A percentile compares a stretch with the other conserved stretches of the same genome.
Conservation (phyloP, 1,284 basidiomycete genomes). For the Marasmius fiardii region DNA sequence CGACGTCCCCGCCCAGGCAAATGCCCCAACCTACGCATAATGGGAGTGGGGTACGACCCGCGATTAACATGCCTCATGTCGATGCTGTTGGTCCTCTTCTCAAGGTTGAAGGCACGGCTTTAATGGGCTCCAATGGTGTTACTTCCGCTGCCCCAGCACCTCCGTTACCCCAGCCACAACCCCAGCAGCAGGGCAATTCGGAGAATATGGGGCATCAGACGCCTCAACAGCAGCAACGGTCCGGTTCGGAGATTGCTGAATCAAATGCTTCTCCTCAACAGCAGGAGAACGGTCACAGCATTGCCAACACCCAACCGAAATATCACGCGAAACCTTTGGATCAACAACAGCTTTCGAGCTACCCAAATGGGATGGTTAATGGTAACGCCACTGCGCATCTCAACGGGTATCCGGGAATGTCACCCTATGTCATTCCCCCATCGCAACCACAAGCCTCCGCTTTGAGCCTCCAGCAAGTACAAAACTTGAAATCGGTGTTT, state of each 20-base stretch:
- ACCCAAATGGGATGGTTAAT: slow-evolving; percentile 20
- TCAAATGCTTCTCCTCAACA: not conserved
- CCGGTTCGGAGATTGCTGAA: not conserved
- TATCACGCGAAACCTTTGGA: slow-evolving; percentile 43
- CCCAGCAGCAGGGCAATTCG: not conserved
- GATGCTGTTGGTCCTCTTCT: slow-evolving; percentile 29
- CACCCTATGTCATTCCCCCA: slow-evolving; percentile 8
- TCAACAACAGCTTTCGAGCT: slow-evolving; percentile 24
- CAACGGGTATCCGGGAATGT: not conserved
- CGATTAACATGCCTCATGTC: slow-evolving; percentile 42
- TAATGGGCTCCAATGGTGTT: slow-evolving; percentile 29
- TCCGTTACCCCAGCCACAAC: not conserved
- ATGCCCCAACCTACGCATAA: slow-evolving; percentile 30
- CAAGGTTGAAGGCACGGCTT: slow-evolving; percentile 6
- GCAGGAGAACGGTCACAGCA: not conserved
- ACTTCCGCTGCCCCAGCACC: slow-evolving; percentile 22
- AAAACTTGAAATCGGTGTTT: slow-evolving; percentile 49
- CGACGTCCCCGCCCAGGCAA: slow-evolving; percentile 35
- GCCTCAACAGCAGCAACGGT: not conserved
- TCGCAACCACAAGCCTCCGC: slow-evolving; percentile 26
- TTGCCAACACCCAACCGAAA: slow-evolving; percentile 9
- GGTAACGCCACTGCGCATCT: slow-evolving; percentile 42
- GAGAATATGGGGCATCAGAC: not conserved
- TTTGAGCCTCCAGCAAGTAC: slow-evolving; percentile 51
- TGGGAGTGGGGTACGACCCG: slow-evolving; percentile 34